Percentiles rank a stretch among this genome's conserved stretches.
Conservation (phyloP, 2,329 filamentous ascomycete species). For the Cladosporium velox region DNA sequence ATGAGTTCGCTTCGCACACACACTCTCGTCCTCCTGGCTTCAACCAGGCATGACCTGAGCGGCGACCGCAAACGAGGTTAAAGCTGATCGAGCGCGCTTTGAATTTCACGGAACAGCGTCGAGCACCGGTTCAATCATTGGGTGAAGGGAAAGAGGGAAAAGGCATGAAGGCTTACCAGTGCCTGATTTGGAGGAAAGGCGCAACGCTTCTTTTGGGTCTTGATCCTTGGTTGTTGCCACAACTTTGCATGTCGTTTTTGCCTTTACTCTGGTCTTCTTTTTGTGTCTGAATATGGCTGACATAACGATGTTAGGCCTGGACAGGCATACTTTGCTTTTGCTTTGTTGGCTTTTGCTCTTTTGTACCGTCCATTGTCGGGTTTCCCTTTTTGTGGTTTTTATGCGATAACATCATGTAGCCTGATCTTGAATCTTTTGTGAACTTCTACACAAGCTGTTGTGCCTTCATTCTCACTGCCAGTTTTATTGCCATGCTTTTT, state of each 20-base stretch:
- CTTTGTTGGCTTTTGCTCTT: neutral
- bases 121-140: slow-evolving; percentile 28
- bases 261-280: neutral
- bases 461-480: neutral
- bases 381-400: neutral
- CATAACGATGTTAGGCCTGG: neutral
- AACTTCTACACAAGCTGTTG: neutral
- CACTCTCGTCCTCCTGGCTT: neutral
- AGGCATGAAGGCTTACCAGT: slow-evolving; percentile 4
- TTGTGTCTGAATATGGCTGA: neutral
- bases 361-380: neutral
- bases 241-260: neutral
- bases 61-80: slow-evolving; percentile 36
- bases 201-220: neutral
- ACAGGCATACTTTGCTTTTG: neutral
- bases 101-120: slow-evolving; percentile 27
- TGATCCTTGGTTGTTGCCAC: neutral
- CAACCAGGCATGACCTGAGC: neutral
- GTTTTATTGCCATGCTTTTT: no score
- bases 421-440: neutral
- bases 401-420: neutral
- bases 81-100: slow-evolving; percentile 33
- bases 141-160: neutral
- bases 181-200: slow-evolving; percentile 1
- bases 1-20: slow-evolving; percentile 27